Evolutionary conservation across 805 yeast genomes (phyloP).

Genomic region (Teunomyces atbi): DNA sequence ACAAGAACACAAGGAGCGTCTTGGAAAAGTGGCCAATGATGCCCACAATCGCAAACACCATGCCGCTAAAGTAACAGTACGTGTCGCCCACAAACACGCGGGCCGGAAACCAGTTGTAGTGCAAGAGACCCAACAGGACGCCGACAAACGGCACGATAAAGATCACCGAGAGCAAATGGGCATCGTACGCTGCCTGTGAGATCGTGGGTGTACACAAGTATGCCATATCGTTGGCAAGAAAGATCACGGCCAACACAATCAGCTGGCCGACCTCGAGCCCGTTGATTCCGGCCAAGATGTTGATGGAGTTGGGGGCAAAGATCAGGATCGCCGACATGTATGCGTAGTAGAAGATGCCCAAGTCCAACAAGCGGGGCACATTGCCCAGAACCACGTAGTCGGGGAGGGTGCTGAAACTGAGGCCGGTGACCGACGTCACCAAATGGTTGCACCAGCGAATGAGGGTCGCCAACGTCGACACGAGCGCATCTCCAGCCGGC

Average conservation of each 20-base stretch:
- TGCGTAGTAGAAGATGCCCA: constrained; percentile 75
- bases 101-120: constrained; percentile 89
- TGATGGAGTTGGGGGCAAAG: constrained; percentile 94
- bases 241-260: constrained; percentile 66
- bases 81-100: constrained; percentile 96
- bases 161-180: constrained; percentile 80
- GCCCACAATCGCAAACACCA: constrained; percentile 97
- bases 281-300: constrained; percentile 92
- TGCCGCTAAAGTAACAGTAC: constrained; percentile 95
- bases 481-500: constrained; percentile 24
- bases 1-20: constrained; percentile 78
- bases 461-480: constrained; percentile 19
- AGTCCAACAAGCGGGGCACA: constrained; percentile 56
- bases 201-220: constrained; percentile 52
- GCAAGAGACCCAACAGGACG: constrained; percentile 71
- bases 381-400: constrained; percentile 35
- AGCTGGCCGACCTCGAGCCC: constrained; percentile 97
- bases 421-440: constrained; percentile 34
- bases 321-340: constrained; percentile 93
- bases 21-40: constrained; percentile 95
- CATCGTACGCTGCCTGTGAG: constrained; percentile 58
- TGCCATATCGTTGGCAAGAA: constrained; percentile 73
- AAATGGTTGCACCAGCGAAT: constrained; percentile 30
- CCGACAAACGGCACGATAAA: constrained; percentile 85
- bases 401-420: constrained; percentile 37